Evolutionary conservation across 208 protist genomes (phyloP).

Genomic region (Sergeia podlipaevii): DNA sequence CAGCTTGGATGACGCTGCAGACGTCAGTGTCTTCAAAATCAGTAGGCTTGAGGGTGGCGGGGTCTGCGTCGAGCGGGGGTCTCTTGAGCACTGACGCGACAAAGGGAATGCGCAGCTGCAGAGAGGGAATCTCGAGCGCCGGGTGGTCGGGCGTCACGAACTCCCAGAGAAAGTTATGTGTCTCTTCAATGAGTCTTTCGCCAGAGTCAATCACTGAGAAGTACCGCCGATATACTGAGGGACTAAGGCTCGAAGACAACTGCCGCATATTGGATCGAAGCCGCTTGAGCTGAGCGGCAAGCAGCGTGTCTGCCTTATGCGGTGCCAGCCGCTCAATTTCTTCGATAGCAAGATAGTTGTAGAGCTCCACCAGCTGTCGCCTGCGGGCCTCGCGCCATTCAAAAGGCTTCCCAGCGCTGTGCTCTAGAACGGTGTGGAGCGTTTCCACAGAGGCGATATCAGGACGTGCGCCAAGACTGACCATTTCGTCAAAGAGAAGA

Average conservation of each 20-base stretch:
- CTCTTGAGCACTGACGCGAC: slow-evolving; percentile 66
- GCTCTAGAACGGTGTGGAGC: slow-evolving; percentile 83
- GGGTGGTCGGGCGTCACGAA: slow-evolving; percentile 71
- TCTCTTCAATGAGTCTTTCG: slow-evolving; percentile 52
- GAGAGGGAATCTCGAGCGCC: slow-evolving; percentile 57
- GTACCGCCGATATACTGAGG: slow-evolving; percentile 69
- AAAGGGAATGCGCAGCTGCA: slow-evolving; percentile 73
- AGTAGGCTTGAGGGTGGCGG: slow-evolving; percentile 12
- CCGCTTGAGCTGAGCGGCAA: slow-evolving; percentile 58
- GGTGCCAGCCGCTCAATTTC: slow-evolving; percentile 60
- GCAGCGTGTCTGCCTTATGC: slow-evolving; percentile 49
- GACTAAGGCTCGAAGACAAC: slow-evolving; percentile 56
- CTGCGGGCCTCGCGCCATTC: slow-evolving; percentile 84
- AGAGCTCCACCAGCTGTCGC: slow-evolving; percentile 77
- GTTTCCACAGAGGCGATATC: slow-evolving; percentile 78
- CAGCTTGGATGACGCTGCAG: slow-evolving; percentile 71
- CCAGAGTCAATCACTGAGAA: slow-evolving; percentile 41
- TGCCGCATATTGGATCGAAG: slow-evolving; percentile 62
- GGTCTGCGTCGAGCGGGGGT: slow-evolving; percentile 11
- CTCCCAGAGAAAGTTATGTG: slow-evolving; percentile 86
- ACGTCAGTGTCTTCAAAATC: slow-evolving; percentile 83
- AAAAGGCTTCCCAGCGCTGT: slow-evolving; percentile 60
- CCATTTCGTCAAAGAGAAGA: slow-evolving; percentile 81
- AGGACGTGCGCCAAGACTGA: slow-evolving; percentile 57
- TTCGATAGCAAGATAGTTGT: slow-evolving; percentile 72